Evolutionary conservation across 108 stramenopile genomes (phyloP).

Genomic region (Cyclotella sp.): DNA sequence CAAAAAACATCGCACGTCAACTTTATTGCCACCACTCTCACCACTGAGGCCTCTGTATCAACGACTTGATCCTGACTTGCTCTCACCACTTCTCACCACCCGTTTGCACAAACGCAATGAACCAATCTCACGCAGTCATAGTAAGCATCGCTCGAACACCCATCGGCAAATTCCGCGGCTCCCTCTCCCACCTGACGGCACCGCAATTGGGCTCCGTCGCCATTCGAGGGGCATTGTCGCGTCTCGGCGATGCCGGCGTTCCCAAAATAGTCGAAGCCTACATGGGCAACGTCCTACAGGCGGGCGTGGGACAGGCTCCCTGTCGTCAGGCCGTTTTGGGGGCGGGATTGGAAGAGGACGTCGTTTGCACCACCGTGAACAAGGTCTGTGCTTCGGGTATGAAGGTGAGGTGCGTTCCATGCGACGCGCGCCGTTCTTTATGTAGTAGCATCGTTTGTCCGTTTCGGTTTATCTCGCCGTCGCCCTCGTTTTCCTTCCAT

Average conservation of each 20-base stretch:
- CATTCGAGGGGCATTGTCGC: slow-evolving; percentile 72
- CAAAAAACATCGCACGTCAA: too few species aligned
- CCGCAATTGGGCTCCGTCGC: slow-evolving; percentile 87
- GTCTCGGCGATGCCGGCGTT: slow-evolving; percentile 55
- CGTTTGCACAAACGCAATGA: slow-evolving; percentile 13
- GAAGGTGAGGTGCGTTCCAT: slow-evolving; percentile 70
- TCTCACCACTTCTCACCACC: too few species aligned
- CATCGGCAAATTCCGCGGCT: slow-evolving; percentile 88
- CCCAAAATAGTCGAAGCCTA: slow-evolving; percentile 85
- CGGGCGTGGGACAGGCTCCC: slow-evolving; percentile 97
- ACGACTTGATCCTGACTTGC: too few species aligned
- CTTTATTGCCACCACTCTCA: too few species aligned
- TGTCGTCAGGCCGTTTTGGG: slow-evolving; percentile 82
- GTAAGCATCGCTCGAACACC: slow-evolving; percentile 93
- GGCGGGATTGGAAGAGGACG: slow-evolving; percentile 61
- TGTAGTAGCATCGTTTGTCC: background rate
- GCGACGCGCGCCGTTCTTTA: too few species aligned
- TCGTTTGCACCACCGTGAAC: slow-evolving; percentile 85
- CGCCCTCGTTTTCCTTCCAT: too few species aligned
- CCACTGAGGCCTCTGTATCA: too few species aligned
- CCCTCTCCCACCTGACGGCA: slow-evolving; percentile 82
- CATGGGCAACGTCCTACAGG: slow-evolving; percentile 95
- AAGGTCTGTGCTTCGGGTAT: slow-evolving; percentile 98
- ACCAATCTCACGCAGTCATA: slow-evolving; percentile 73
- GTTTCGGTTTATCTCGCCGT: too few species aligned